phyloP scores from a whole-genome alignment of 768 basidiomycete species.

The Sporobolomyces roseus region DNA sequence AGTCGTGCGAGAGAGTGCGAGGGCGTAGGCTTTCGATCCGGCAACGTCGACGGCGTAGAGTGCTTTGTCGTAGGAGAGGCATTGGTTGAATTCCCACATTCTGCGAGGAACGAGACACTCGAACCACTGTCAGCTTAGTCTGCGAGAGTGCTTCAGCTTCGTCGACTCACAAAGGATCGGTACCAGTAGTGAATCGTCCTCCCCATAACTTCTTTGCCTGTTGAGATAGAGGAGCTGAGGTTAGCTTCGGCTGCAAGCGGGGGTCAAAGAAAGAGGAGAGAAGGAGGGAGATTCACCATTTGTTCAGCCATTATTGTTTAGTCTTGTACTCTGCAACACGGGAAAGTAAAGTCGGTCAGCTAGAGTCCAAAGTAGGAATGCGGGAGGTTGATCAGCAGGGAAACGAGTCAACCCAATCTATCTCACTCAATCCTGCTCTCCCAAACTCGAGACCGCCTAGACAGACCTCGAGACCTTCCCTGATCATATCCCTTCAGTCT shows the following conservation, averaged over 20 bases:
- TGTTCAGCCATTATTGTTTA: constrained; percentile 32
- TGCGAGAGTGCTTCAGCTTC: not conserved
- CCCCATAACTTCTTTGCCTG: constrained; percentile 73
- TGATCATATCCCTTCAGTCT: too few relatives aligned
- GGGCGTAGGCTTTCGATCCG: constrained; percentile 94
- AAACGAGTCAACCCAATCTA: too few relatives aligned
- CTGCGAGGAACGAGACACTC: constrained; percentile 50
- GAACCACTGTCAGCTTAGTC: not conserved
- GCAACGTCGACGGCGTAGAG: constrained; percentile 89
- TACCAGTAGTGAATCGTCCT: constrained; percentile 79
- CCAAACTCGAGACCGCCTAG: too few relatives aligned
- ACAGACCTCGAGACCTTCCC: too few relatives aligned
- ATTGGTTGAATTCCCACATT: constrained; percentile 98
- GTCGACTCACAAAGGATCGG: constrained; percentile 70
- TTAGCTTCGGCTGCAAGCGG: not conserved
- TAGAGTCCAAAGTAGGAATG: too few relatives aligned
- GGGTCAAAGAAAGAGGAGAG: not conserved
- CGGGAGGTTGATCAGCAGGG: too few relatives aligned
- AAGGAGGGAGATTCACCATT: constrained; percentile 16
- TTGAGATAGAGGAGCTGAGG: not conserved
- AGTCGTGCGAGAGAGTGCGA: constrained; percentile 64
- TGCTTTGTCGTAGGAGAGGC: constrained; percentile 84
- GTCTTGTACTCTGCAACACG: not conserved
- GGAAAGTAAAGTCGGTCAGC: not conserved
- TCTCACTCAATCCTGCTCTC: too few relatives aligned